A percentile compares a stretch with the other conserved stretches of the same genome.
phyloP scores from a whole-genome alignment of 768 basidiomycete species.

The Lactarius sp. region DNA sequence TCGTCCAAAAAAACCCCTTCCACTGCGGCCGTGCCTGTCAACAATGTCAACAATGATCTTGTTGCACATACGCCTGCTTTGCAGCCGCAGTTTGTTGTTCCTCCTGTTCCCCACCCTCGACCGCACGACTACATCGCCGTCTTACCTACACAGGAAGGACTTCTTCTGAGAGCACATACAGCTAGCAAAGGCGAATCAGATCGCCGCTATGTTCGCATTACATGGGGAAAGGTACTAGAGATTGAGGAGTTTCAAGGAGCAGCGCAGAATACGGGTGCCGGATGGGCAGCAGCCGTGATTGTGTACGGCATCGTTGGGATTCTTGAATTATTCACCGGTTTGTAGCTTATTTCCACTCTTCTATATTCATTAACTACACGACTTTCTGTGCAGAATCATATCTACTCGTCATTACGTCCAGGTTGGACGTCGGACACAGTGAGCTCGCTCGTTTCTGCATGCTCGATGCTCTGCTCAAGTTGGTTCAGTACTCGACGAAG shows the following conservation, averaged over 20 bases:
- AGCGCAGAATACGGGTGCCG: slow-evolving; percentile 34
- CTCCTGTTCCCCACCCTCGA: slow-evolving; percentile 69
- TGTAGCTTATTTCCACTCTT: slow-evolving; percentile 40
- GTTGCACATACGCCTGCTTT: slow-evolving; percentile 34
- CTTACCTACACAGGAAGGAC: slow-evolving; percentile 51
- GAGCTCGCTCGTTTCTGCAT: slow-evolving; percentile 32
- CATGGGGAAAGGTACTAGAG: slow-evolving; percentile 54
- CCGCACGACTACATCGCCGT: slow-evolving; percentile 68
- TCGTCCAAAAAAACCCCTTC: slow-evolving; percentile 17
- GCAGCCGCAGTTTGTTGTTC: slow-evolving; percentile 60
- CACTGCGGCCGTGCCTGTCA: background rate
- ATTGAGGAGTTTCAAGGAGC: slow-evolving; percentile 47
- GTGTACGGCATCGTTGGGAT: slow-evolving; percentile 77
- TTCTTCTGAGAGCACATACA: slow-evolving; percentile 60
- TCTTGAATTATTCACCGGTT: slow-evolving; percentile 68
- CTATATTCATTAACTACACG: slow-evolving; percentile 6
- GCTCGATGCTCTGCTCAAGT: background rate
- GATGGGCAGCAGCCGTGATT: slow-evolving; percentile 55
- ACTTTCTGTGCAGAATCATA: slow-evolving; percentile 53
- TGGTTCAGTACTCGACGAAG: slow-evolving; percentile 55
- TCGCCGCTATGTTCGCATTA: slow-evolving; percentile 43
- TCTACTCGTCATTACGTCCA: slow-evolving; percentile 65
- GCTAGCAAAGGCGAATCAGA: slow-evolving; percentile 31
- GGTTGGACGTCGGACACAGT: slow-evolving; percentile 61
- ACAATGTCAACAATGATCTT: background rate